Evolutionary conservation across 164 flowering plant genomes (phyloP), one percentile per base, ranked within the genome.

Genomic region (Buxus sempervirens): DNA sequence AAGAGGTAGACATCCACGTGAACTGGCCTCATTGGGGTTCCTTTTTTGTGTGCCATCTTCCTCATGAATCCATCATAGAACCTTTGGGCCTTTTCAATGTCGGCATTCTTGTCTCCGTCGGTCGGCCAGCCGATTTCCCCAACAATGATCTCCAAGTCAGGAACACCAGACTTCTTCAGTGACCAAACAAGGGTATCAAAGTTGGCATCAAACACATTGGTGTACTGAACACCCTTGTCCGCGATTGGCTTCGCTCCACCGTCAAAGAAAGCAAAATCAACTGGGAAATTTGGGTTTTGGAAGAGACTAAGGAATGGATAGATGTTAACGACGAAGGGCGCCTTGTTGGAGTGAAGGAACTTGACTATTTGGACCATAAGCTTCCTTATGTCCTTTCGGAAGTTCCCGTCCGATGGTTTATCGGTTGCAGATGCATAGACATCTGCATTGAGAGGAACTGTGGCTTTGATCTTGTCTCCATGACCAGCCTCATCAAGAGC

Each of bases 81-180:
- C 67, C 79, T 82, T 60, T 76, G 65, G 10, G 97, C 97, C 60
- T 70, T n/a, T 0, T 68, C 66, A 1, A 25, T 22, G 23, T 81
- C 86, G 18, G 85, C 97, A 54, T 82, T 66, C 72, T 69, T 83
- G 71, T 83, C 79, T 0, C 97, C 97, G 59, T 88, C 93, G 0
- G 97, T 94, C 0, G 97, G 98, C 98, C 98, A 95, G 36, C 98
- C 98, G 12, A 86, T 84, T 70, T 95, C 98, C 9, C 98, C 98
- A 0, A 95, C 87, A 2, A 86, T 22, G 58, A 95, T 84, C 64
- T 87, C 64, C 76, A 92, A 55, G 67, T 85, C 80, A 3, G 83
- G 82, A 7, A 63, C 67, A 5, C 93, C 92, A 0, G 75, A 82
- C 56, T 84, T 90, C 73, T 78, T 86, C 58, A 94, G 67, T 0